Conservation (phyloP, 345 rosid species). For the Viola odorata region DNA sequence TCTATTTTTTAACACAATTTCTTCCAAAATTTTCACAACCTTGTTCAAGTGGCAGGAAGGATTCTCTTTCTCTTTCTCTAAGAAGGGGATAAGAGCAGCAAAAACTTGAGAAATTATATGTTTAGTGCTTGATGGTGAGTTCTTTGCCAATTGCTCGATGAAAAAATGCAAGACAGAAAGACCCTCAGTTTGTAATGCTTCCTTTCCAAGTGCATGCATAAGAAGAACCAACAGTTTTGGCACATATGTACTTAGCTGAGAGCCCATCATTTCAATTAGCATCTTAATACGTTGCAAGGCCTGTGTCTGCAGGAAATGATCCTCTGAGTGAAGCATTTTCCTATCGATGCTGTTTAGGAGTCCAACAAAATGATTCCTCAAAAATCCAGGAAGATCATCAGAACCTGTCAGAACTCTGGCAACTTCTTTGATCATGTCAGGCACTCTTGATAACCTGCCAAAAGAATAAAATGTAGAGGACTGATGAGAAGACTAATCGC, state of each 20-base stretch:
- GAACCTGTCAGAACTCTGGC: conserved; percentile 66
- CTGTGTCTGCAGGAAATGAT: conserved; percentile 68
- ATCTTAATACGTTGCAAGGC: conserved; percentile 85
- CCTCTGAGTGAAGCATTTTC: conserved; percentile 83
- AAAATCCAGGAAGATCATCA: conserved; percentile 78
- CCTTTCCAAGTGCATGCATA: conserved; percentile 84
- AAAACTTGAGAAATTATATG: conserved; percentile 88
- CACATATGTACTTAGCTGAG: conserved; percentile 74
- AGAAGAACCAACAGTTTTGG: conserved; percentile 96
- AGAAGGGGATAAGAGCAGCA: conserved; percentile 89
- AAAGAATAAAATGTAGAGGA: conserved; percentile 14
- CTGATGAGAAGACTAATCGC: neutral
- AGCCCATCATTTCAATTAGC: conserved; percentile 91
- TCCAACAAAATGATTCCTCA: conserved; percentile 95
- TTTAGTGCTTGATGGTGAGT: conserved; percentile 79
- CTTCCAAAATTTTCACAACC: conserved; percentile 81
- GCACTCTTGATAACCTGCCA: conserved; percentile 73
- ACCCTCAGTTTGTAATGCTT: conserved; percentile 80
- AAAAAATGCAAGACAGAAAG: conserved; percentile 81
- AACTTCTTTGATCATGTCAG: conserved; percentile 69
- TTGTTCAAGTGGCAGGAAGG: conserved; percentile 43
- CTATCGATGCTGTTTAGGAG: conserved; percentile 90
- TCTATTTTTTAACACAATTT: conserved; percentile 77
- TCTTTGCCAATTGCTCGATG: conserved; percentile 60
- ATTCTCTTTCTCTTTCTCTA: conserved; percentile 67